Percentiles rank a stretch among this genome's conserved stretches.
These are phyloP conservation scores for Zoysia japonica DNA, from an alignment of 176 grass and related monocot species.

Conservation along the genomic window DNA sequence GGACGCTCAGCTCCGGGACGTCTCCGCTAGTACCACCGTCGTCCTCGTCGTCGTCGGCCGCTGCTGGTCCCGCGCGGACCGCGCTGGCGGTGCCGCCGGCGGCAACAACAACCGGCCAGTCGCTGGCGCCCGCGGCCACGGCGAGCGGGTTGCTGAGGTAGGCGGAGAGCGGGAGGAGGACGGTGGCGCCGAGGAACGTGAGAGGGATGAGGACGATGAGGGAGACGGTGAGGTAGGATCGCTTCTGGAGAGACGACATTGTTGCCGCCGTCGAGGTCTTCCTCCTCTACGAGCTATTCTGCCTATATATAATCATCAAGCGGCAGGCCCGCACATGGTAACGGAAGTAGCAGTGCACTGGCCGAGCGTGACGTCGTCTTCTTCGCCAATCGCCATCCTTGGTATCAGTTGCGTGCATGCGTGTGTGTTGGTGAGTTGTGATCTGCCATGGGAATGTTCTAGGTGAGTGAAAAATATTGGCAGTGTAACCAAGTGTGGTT, in stretches of 20 bases:
- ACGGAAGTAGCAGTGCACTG: background rate
- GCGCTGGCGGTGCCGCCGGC: too few relatives aligned
- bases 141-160: slow-evolving; percentile 16
- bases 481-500: background rate
- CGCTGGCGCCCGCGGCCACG: background rate
- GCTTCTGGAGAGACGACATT: slow-evolving; percentile 29
- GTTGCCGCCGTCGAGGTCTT: background rate
- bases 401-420: background rate
- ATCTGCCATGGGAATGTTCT: slow-evolving; percentile 30
- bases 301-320: background rate
- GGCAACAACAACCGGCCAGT: background rate
- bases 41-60: background rate
- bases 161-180: slow-evolving; percentile 12
- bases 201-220: slow-evolving; percentile 43
- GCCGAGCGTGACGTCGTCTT: background rate
- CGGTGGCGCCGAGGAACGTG: slow-evolving; percentile 28
- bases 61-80: background rate
- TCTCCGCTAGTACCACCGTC: too few relatives aligned
- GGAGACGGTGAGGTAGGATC: background rate
- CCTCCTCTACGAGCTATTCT: background rate
- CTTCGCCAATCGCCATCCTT: background rate
- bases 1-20: slow-evolving; percentile 27
- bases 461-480: background rate
- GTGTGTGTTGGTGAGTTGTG: background rate
- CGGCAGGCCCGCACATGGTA: background rate